Base-by-base conservation (phyloP, 1,284 basidiomycete species). In the Cryptococcus sp. region DNA sequence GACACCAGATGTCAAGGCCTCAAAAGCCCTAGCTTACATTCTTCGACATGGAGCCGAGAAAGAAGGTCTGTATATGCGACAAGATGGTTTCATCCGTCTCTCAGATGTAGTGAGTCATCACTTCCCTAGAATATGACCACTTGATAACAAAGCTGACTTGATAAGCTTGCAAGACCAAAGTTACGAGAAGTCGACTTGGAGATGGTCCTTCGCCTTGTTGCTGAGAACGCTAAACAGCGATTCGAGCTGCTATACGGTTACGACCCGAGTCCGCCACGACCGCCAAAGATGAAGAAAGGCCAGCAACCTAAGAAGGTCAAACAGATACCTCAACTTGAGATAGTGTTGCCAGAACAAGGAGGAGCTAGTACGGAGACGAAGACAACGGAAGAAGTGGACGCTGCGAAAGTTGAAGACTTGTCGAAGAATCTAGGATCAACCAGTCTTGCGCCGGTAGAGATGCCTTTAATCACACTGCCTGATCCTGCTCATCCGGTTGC, bases 11-110 rank as follows among this genome's bases (percentile, higher is more conserved):
- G 77, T 80, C 1, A 65, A 75, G 30, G 77, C 87, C 23, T 89
- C 87, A 15, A 91, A 92, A 71, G 86, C 88, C 0, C 77, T 95
- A 0, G 85, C 89, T 0, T 94, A 88, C 80, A 81, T 95, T 32
- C 80, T 95, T 4, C 82, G 90, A 3, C 91, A 95, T 74, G 89
- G 89, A 0, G 89, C 89, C 0, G 80, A 84, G 62, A 84, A 84
- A 52, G 87, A 93, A 66, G 83, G 84, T 0, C 76, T 96, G 2
- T 65, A 78, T 3, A 86, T 94, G 76, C 83, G 90, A 3, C 65
- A 80, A 3, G 91, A 94, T 73, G 92, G 92, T 1, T 94, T 84
- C 68, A 83, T 91, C 0, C 80, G 81, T 57, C 85, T 93, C 0
- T 72, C 78, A 1, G 87, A 90, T 58, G 76, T 92, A 59, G 89